These are phyloP conservation scores for Mortierella polycephala DNA, from an alignment of 371 early-diverging fungal genomes.

Conservation along the genomic window DNA sequence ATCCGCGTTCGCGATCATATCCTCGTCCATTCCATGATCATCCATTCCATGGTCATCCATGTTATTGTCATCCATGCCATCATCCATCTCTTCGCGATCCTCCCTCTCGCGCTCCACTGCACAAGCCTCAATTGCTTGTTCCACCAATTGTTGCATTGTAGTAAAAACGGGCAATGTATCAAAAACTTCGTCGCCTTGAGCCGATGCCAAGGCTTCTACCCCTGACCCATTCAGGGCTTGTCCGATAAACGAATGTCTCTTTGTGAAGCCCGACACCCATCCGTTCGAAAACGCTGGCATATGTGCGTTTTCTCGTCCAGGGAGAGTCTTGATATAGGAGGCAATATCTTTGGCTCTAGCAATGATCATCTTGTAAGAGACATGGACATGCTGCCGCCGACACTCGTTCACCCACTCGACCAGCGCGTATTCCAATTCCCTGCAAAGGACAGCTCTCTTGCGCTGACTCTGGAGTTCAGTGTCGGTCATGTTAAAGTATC, in stretches of 20 bases:
- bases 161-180: no score
- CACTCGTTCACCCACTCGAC: slow-evolving; percentile 33
- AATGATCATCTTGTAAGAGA: slow-evolving; percentile 47
- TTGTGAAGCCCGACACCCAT: slow-evolving; percentile 48
- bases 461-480: slow-evolving; percentile 31
- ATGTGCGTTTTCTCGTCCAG: slow-evolving; percentile 9
- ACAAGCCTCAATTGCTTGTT: neutral
- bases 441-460: slow-evolving; percentile 29
- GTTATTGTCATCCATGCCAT: slow-evolving; percentile 4
- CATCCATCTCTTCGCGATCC: neutral
- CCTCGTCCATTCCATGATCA: slow-evolving; percentile 1
- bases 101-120: slow-evolving; percentile 7
- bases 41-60: slow-evolving; percentile 4
- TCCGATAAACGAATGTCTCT: slow-evolving; percentile 28
- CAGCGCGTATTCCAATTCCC: slow-evolving; percentile 29
- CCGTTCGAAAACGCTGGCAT: slow-evolving; percentile 41
- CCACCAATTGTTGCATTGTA: neutral
- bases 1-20: slow-evolving; percentile 5
- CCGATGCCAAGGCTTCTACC: neutral
- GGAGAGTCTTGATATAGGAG: slow-evolving; percentile 21
- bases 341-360: slow-evolving; percentile 30
- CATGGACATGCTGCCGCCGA: slow-evolving; percentile 24
- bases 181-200: neutral
- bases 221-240: slow-evolving; percentile 20
- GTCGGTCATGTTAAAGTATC: slow-evolving; percentile 25